Base-by-base conservation (phyloP, 306 rosid genomes). In the Quercus ilex region DNA sequence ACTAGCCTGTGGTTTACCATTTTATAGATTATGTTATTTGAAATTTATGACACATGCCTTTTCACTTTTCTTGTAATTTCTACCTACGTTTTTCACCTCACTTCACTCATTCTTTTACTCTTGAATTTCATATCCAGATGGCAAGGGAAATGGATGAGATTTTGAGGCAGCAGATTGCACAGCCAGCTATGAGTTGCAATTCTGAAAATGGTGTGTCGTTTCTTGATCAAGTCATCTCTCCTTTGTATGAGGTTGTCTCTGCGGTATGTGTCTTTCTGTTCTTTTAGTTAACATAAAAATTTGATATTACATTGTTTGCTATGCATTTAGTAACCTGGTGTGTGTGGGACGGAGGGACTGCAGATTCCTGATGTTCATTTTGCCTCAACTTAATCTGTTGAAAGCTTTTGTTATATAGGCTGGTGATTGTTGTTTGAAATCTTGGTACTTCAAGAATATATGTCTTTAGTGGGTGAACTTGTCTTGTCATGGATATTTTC, bases 121-220 rank as follows among this genome's bases (percentile, higher is more conserved):
- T 35, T 78, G 63, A 82, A 75, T 86, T 81, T 78, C 26, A 65
- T 21, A 9, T 82, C 85, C 92, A 92, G 99, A 95, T 92, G 95
- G 97, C 84, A 21, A 87, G 99, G 78, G 99, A 95, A 88, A 87
- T 95, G 93, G 98, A 92, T 83, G 99, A 89, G 83, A 87, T 90
- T 59, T 74, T 90, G 64, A 88, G 94, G 71, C 97, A 88, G 84
- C 87, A 83, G 87, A 78, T 64, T 87, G 87, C 92, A 6, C 90
- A 91, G 86, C 96, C 92, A 68, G 99, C 99, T 63, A 86, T 86
- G 59, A 95, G 99, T 86, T 95, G 99, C 87, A 81, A 6, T 12
- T 82, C 91, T 78, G 84, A 74, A 55, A 80, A 83, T 79, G 90
- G 88, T 70, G 95, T 90, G 81, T 92, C 97, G 28, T 95, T 95